Evolutionary conservation across 352 stramenopile genomes (phyloP), one percentile per base, ranked within the genome.

Genomic region (Poterioochromonas sp.): DNA sequence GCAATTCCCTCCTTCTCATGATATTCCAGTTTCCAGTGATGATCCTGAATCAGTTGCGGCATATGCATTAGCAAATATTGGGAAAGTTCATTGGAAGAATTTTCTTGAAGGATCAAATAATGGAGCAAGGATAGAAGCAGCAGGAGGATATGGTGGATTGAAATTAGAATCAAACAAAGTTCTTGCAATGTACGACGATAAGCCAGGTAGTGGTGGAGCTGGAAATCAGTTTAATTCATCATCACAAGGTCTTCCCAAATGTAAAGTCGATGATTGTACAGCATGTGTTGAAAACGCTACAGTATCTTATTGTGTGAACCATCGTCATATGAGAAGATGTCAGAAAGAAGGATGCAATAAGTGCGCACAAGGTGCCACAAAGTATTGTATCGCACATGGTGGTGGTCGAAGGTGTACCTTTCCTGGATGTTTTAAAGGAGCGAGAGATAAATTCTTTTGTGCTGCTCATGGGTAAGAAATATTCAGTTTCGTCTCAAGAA

Each of bases 321-420:
- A 84, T 77, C 76, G 49, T 35, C 53, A 39, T 37, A 73, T 63
- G 34, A 58, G 80, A 49, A 65, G 81, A 29, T 85, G 82, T 73
- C 80, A 85, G 65, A 76, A 84, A 29, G 77, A 82, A 32, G 89
- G 88, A 22, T 95, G 90, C 81, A 82, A 70, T 40, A 95, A 94
- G 80, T 91, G 87, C 77, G 89, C 90, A 32, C 88, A 94, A 81
- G 90, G 89, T 32, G 85, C 84, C 39, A 93, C 88, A 37, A 77
- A 85, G 39, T 92, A 92, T 81, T 95, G 90, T 80, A 93, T 94
- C 82, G 87, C 86, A 29, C 90, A 95, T 82, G 90, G 90, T 43
- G 90, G 90, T 60, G 90, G 90, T 3, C 85, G 89, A 44, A 76
- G 90, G 68, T 95, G 90, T 79, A 93, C 85, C n/a, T 86, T 88